Evolutionary conservation across 768 basidiomycete species (phyloP).

Genomic region (Tylopilus intermedius): DNA sequence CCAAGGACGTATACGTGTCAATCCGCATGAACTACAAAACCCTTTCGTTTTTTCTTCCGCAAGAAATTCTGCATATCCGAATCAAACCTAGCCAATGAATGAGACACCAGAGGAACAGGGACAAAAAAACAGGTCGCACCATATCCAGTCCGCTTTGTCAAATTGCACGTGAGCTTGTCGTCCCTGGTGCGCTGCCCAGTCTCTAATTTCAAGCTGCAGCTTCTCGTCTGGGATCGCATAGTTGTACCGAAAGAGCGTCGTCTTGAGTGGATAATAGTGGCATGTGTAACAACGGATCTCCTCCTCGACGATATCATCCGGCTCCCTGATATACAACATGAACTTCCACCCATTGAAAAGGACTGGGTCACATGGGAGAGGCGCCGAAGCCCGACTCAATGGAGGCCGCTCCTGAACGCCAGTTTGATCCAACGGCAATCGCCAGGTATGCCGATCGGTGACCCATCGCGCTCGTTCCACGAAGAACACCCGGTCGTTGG

Average conservation of each 20-base stretch:
- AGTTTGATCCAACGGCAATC: background rate
- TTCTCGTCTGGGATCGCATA: conserved; percentile 11
- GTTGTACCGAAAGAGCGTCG: background rate
- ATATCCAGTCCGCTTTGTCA: conserved; percentile 14
- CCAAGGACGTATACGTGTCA: too few species aligned
- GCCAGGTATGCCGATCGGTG: conserved; percentile 22
- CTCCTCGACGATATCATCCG: background rate
- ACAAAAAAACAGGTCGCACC: conserved; percentile 9
- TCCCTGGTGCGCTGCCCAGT: conserved; percentile 9
- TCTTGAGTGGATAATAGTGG: background rate
- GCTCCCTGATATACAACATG: background rate
- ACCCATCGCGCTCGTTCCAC: conserved; percentile 24
- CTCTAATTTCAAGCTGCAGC: background rate
- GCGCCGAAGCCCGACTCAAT: background rate
- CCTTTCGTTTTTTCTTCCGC: too few species aligned
- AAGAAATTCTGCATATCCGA: too few species aligned
- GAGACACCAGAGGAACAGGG: too few species aligned
- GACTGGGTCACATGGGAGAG: background rate
- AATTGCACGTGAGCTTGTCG: background rate
- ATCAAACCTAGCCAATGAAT: too few species aligned
- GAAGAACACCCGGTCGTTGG: conserved; percentile 15
- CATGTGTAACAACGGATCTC: background rate
- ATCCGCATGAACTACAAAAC: too few species aligned
- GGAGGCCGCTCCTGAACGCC: background rate
- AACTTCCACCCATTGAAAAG: background rate